A percentile compares a stretch with the other conserved stretches of the same genome.
These are phyloP conservation scores for Dryas drummondii DNA, from an alignment of 306 rosid genomes.

Conservation along the genomic window DNA sequence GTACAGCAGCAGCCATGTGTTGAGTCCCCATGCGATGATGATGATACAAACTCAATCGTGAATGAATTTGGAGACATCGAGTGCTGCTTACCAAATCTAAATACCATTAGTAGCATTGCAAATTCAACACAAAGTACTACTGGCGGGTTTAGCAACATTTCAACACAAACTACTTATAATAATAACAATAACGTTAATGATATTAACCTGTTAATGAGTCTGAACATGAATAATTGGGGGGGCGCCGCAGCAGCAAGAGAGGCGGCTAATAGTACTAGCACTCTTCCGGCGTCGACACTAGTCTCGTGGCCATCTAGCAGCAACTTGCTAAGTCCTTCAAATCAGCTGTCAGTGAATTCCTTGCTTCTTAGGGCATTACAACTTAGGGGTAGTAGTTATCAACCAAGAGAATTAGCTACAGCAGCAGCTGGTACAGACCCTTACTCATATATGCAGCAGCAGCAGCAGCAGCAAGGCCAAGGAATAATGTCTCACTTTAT, in stretches of 20 bases:
- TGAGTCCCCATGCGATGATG: constrained; percentile 68
- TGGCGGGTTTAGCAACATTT: constrained; percentile 30
- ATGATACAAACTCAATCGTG: constrained; percentile 44
- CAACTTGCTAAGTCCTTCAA: constrained; percentile 47
- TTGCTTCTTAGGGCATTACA: constrained; percentile 89
- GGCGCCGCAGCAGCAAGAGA: constrained; percentile 26
- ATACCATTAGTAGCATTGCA: constrained; percentile 25
- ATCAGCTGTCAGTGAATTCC: constrained; percentile 56
- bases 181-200: constrained; percentile 14
- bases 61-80: constrained; percentile 76
- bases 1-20: constrained; percentile 38
- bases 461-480: constrained; percentile 31
- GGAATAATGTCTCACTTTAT: constrained; percentile 32
- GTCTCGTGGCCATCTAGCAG: constrained; percentile 47
- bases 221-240: constrained; percentile 51
- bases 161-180: constrained; percentile 32
- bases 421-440: constrained; percentile 31
- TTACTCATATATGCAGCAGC: background rate
- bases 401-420: constrained; percentile 40
- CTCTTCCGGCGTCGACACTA: constrained; percentile 40
- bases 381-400: constrained; percentile 51
- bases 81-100: constrained; percentile 39
- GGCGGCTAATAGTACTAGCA: constrained; percentile 1
- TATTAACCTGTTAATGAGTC: background rate
- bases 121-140: constrained; percentile 33